Percentiles rank a stretch among this genome's conserved stretches.
Conservation (phyloP, 164 flowering plant genomes). For the Aristolochia californica region DNA sequence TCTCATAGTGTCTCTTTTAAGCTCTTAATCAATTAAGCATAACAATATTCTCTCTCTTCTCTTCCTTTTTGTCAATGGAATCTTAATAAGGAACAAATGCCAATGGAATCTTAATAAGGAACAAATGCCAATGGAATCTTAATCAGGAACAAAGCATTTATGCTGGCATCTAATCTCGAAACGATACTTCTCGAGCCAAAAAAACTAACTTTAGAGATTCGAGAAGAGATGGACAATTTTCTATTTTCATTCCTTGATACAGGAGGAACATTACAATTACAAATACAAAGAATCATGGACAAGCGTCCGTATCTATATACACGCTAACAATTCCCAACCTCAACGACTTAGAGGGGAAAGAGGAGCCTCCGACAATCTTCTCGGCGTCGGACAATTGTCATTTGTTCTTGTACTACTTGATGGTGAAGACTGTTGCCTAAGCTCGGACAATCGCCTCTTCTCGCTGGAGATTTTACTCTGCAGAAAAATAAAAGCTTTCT, state of each 20-base stretch:
- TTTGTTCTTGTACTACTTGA: conserved; percentile 24
- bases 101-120: too few species aligned
- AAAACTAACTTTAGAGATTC: neutral
- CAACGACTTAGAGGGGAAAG: conserved; percentile 6
- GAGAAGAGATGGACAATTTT: neutral
- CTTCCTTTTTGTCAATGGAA: too few species aligned
- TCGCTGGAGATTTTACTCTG: conserved; percentile 54
- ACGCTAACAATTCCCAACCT: neutral
- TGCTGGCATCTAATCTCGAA: too few species aligned
- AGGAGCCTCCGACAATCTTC: neutral
- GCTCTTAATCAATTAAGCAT: too few species aligned
- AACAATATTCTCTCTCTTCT: too few species aligned
- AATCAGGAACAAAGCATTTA: too few species aligned
- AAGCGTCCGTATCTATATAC: too few species aligned
- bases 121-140: too few species aligned
- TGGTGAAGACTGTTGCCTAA: conserved; percentile 45
- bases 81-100: too few species aligned
- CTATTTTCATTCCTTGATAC: neutral
- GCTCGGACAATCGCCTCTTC: conserved; percentile 44
- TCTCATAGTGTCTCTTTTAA: too few species aligned
- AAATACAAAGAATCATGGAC: conserved; percentile 6
- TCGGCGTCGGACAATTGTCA: conserved; percentile 21
- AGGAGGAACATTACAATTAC: neutral
- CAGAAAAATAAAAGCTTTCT: conserved; percentile 3
- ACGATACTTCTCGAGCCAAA: too few species aligned